Evolutionary conservation across 768 basidiomycete genomes (phyloP), one percentile per base, ranked within the genome.

Genomic region (Tricholoma hemisulphureum): DNA sequence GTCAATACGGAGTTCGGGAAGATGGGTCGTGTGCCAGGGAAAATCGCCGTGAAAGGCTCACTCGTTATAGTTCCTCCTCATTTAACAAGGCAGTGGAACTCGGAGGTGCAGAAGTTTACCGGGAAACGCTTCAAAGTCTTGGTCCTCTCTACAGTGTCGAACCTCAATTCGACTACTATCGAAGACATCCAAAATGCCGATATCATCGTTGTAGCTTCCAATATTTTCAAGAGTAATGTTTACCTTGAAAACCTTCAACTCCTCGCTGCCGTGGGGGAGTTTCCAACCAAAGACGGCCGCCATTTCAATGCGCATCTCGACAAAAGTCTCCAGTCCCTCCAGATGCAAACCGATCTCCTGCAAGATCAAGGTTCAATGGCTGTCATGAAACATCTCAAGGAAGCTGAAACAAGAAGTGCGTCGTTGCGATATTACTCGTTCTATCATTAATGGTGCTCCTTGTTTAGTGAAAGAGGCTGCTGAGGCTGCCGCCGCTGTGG

Each of bases 1-100:
- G 83, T 88, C 50, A 71, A 76, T 55, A 75, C 81, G 59, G 88
- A 90, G 61, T 84, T 88, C 61, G 69, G 78, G 26, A 76, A 80
- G 52, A 75, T 78, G 58, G 73, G 76, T 9, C 68, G 67, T n/a
- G 65, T 80, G 7, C 66, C 77, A 1, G 89, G 92, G 53, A 87
- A 88, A 65, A 85, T 97, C 45, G 71, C 84, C n/a, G 80, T 88
- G 55, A 88, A 88, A 71, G 95, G 83, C 0, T 93, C 92, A 3
- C 80, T 95, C 28, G 83, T 87, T 63, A 78, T 96, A 60, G 95
- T 97, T 16, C 95, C 95, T 28, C 87, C 93, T 6, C 95, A 98
- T 74, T 77, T 98, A 55, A 88, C 86, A 13, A 83, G 87, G 45
- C 95, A 98, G 69, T 98, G 95, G 95, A 82, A 82, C 16, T 87